A percentile compares a stretch with the other conserved stretches of the same genome.
phyloP scores from a whole-genome alignment of 148 eudicot species.

The Camellia japonica region DNA sequence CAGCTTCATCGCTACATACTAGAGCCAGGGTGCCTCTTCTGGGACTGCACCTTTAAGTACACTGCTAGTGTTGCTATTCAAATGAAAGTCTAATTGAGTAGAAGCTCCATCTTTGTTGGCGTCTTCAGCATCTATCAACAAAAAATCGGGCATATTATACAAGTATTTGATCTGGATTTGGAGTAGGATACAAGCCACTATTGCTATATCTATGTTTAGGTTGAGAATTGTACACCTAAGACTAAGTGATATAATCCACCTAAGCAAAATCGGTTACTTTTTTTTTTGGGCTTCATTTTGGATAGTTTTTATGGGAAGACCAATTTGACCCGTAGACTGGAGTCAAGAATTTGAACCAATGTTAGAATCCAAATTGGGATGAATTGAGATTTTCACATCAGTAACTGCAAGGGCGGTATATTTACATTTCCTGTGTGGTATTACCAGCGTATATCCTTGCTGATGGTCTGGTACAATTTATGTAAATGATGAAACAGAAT shows the following conservation, averaged over 20 bases:
- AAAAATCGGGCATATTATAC: no score
- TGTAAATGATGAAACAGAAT: background rate
- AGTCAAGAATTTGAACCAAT: background rate
- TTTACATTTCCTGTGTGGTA: background rate
- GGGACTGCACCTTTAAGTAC: no score
- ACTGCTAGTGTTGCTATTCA: background rate
- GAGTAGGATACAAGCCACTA: background rate
- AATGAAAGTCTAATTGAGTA: background rate
- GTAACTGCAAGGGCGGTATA: background rate
- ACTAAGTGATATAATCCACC: background rate
- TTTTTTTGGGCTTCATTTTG: background rate
- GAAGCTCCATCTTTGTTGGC: background rate
- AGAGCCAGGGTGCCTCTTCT: no score
- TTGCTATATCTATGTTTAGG: background rate
- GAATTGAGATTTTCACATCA: background rate
- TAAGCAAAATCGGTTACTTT: background rate
- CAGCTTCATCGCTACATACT: no score
- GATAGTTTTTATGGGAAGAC: background rate
- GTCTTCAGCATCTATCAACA: no score
- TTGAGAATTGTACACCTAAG: background rate
- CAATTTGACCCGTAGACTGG: background rate
- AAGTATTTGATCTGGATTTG: background rate
- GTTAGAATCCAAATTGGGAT: background rate
- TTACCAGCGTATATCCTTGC: background rate
- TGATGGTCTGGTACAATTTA: background rate